A percentile compares a stretch with the other conserved stretches of the same genome.
These are phyloP conservation scores for Pythium monospermum DNA, from an alignment of 352 stramenopile genomes.

Conservation along the genomic window DNA sequence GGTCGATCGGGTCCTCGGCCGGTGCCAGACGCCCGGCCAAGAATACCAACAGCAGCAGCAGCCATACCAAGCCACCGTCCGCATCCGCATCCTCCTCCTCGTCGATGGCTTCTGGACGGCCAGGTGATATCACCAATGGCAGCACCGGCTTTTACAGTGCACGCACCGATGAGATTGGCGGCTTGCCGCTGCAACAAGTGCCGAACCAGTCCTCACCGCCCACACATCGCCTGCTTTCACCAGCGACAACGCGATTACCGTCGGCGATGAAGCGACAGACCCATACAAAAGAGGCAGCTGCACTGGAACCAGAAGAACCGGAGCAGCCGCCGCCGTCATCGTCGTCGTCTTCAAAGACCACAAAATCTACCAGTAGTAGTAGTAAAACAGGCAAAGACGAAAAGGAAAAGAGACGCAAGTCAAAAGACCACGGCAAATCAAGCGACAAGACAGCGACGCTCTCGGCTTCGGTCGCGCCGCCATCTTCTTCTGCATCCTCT, in stretches of 20 bases:
- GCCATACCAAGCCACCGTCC: neutral
- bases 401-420: constrained; percentile 32
- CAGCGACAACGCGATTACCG: constrained; percentile 26
- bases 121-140: neutral
- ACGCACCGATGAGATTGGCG: constrained; percentile 11
- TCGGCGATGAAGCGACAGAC: constrained; percentile 32
- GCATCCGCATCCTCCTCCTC: too few species aligned
- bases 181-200: neutral
- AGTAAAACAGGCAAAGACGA: constrained; percentile 6
- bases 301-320: constrained; percentile 4
- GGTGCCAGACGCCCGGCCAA: constrained; percentile 5
- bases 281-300: constrained; percentile 12
- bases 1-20: constrained; percentile 11
- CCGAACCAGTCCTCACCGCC: constrained; percentile 13
- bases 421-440: constrained; percentile 27
- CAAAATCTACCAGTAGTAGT: constrained; percentile 4
- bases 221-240: constrained; percentile 24
- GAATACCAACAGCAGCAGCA: constrained; percentile 5
- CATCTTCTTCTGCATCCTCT: too few species aligned
- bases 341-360: too few species aligned
- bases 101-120: too few species aligned
- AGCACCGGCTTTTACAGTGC: constrained; percentile 12
- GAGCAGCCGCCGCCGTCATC: neutral
- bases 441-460: neutral
- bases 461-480: neutral